These are phyloP conservation scores for Paraconiothyrium sp. DNA, from an alignment of 2,329 filamentous ascomycete genomes.

Conservation along the genomic window DNA sequence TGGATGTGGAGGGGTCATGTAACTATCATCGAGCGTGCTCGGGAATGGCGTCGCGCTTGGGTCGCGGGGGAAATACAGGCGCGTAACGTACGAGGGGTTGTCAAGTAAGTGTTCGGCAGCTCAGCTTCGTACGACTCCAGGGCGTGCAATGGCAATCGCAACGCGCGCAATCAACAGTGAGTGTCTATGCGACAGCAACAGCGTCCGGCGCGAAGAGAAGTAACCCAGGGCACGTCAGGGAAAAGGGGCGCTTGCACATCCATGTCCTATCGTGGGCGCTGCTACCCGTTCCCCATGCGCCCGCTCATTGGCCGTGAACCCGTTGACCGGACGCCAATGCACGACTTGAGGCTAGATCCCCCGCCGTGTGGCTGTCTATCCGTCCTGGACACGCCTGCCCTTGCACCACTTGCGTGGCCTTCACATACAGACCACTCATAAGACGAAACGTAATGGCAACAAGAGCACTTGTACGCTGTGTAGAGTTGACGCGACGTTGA, in stretches of 20 bases:
- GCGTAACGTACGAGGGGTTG: conserved; percentile 16
- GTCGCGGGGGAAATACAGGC: conserved; percentile 40
- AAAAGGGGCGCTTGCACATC: conserved; percentile 17
- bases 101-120: conserved; percentile 14
- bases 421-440: neutral
- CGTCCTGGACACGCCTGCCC: neutral
- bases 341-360: conserved; percentile 3
- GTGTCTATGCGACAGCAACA: conserved; percentile 12
- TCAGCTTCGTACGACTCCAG: conserved; percentile 14
- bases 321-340: conserved; percentile 2
- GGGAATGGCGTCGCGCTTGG: conserved; percentile 36
- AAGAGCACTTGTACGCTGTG: neutral
- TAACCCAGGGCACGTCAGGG: neutral
- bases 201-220: neutral
- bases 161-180: neutral
- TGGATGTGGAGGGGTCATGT: conserved; percentile 36
- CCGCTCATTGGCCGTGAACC: neutral
- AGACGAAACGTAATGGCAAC: neutral
- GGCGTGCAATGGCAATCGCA: conserved; percentile 6
- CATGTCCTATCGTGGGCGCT: conserved; percentile 10
- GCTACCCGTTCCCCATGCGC: conserved; percentile 6
- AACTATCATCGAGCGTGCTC: conserved; percentile 39
- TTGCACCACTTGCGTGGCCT: conserved; percentile 5
- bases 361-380: neutral
- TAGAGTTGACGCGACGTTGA: neutral